Percentiles rank a stretch among this genome's conserved stretches.
Conservation (phyloP, 192 early-diverging fungal genomes). For the Coemansia sp. region DNA sequence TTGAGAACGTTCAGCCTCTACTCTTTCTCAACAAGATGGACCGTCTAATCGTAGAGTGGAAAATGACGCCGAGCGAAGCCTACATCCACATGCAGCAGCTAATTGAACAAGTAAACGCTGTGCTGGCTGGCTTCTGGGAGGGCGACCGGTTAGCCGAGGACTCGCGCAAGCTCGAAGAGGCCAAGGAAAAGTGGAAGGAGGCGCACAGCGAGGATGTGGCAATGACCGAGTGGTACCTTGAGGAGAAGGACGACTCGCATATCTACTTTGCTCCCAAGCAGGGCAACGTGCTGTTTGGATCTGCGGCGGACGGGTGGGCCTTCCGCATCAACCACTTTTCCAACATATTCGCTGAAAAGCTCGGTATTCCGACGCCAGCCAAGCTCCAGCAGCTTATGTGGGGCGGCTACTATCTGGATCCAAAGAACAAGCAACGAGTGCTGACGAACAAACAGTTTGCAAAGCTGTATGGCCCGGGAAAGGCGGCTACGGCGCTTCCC, state of each 20-base stretch:
- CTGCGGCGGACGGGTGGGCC: constrained; percentile 98
- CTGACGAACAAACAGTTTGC: constrained; percentile 82
- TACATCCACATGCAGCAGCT: constrained; percentile 91
- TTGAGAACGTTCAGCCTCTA: constrained; percentile 86
- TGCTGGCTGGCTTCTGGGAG: constrained; percentile 91
- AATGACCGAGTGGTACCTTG: constrained; percentile 75
- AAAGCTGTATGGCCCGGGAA: constrained; percentile 59
- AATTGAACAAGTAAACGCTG: constrained; percentile 95
- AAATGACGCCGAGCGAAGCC: constrained; percentile 88
- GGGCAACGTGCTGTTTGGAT: constrained; percentile 96
- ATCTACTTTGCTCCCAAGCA: constrained; percentile 94
- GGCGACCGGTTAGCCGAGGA: constrained; percentile 83
- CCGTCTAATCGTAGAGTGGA: constrained; percentile 88
- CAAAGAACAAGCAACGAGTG: constrained; percentile 85
- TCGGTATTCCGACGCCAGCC: constrained; percentile 51
- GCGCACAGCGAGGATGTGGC: constrained; percentile 56
- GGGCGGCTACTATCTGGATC: constrained; percentile 97
- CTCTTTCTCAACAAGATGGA: constrained; percentile 99
- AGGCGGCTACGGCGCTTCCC: constrained; percentile 52
- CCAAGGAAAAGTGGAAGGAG: constrained; percentile 54
- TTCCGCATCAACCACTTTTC: constrained; percentile 95
- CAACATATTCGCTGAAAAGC: constrained; percentile 81
- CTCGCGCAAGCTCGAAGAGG: constrained; percentile 66
- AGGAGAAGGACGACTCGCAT: constrained; percentile 89
- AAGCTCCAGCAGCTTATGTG: constrained; percentile 82